These are phyloP conservation scores for Dioszegia aurantiaca DNA, from an alignment of 768 basidiomycete species.

Conservation along the genomic window DNA sequence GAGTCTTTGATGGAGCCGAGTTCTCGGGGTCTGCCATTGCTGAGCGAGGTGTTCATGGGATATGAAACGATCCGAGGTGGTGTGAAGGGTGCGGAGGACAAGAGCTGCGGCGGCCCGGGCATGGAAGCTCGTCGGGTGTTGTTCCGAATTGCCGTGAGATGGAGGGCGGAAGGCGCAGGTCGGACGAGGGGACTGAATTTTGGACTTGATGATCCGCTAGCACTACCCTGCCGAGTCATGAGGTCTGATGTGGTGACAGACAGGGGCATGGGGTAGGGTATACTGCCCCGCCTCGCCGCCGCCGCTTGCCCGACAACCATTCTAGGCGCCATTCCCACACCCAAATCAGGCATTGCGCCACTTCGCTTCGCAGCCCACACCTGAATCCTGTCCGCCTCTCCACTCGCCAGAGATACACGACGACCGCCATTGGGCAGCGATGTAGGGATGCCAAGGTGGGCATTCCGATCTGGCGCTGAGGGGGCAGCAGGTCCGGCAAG, in stretches of 20 bases:
- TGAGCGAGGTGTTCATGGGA: neutral
- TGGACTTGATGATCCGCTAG: slow-evolving; percentile 14
- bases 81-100: slow-evolving; percentile 47
- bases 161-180: slow-evolving; percentile 36
- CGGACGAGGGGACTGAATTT: slow-evolving; percentile 31
- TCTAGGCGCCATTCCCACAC: slow-evolving; percentile 8
- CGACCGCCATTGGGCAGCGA: slow-evolving; percentile 23
- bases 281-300: slow-evolving; percentile 40
- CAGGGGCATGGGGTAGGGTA: slow-evolving; percentile 48
- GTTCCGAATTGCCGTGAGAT: slow-evolving; percentile 42
- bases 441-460: neutral
- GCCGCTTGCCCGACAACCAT: slow-evolving; percentile 16
- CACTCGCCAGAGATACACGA: slow-evolving; percentile 39
- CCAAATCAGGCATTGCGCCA: slow-evolving; percentile 5
- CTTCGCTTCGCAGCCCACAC: slow-evolving; percentile 34
- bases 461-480: neutral
- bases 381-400: slow-evolving; percentile 38
- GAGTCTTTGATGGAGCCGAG: slow-evolving; percentile 45
- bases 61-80: slow-evolving; percentile 38
- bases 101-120: slow-evolving; percentile 34
- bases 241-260: neutral
- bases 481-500: neutral
- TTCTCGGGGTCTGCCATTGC: slow-evolving; percentile 19
- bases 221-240: too few species aligned
- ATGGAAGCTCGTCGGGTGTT: slow-evolving; percentile 44